Base-by-base conservation (phyloP, 2,329 filamentous ascomycete genomes). In the Pyrenophora tritici-repentis region DNA sequence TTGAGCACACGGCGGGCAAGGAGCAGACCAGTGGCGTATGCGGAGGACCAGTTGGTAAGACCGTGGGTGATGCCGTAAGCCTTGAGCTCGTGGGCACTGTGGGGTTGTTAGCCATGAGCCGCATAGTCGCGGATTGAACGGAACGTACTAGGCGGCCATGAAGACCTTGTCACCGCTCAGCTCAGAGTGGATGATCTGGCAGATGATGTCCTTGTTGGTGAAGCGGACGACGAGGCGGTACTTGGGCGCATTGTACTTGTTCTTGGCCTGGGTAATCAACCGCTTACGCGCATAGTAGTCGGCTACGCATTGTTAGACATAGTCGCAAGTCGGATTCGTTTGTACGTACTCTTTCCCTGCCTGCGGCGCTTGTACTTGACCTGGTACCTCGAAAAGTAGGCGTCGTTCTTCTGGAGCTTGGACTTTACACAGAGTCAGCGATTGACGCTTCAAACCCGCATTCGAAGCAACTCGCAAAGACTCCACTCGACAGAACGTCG, bases 171-270 rank as follows among this genome's bases (percentile, higher is more conserved):
- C 94, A 75, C 94, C 94, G 67, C 84, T 86, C 82, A 99, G 89
- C 85, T 99, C 94, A 56, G 94, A 95, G 76, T 85, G 89, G 78
- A 99, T 86, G 78, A 99, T 94, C 85, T 99, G 94, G 82, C 86
- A 87, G 83, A 97, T 89, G 84, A 97, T 96, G 86, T 99, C 93
- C 81, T 91, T 91, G 89, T 97, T 96, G 85, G 91, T 95, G 89
- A 96, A 96, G 79, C 94, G 94, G 78, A 99, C 91, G 68, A 99
- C 94, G 76, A 99, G 89, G 76, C 94, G 90, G 89, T 99, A 97
- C 87, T 99, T 99, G 81, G 94, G 94, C 63, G 94, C 89, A 83
- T 96, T 96, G 89, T 97, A 99, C 89, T 99, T 99, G 91, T 99
- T 99, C 91, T 97, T 99, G 83, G 94, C 94, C 86, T 99, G 94